Evolutionary conservation across 2,329 filamentous ascomycete genomes (phyloP).

Genomic region (Thyridium curvatum): DNA sequence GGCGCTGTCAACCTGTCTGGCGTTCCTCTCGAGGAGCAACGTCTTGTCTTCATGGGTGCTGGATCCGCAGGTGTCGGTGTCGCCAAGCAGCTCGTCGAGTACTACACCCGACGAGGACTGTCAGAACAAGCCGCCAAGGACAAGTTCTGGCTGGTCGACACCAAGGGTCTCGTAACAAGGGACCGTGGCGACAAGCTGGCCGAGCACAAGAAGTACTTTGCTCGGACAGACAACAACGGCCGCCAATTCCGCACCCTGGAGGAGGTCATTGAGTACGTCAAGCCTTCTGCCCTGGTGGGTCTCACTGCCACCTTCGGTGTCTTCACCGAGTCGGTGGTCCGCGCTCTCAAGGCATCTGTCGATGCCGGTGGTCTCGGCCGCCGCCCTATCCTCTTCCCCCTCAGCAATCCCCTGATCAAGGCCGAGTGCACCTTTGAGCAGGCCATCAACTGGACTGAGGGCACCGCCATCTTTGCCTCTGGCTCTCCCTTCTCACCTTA

Average conservation of each 20-base stretch:
- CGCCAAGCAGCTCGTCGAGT: constrained; percentile 95
- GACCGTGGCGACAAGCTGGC: constrained; percentile 93
- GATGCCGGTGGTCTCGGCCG: constrained; percentile 62
- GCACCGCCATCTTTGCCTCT: constrained; percentile 86
- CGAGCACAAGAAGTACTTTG: constrained; percentile 77
- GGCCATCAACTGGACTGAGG: constrained; percentile 84
- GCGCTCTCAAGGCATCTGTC: constrained; percentile 59
- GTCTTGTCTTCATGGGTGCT: constrained; percentile 91
- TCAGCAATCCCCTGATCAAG: constrained; percentile 94
- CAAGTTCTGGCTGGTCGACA: constrained; percentile 97
- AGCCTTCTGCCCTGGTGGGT: constrained; percentile 90
- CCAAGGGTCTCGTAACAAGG: constrained; percentile 86
- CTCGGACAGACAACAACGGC: constrained; percentile 57
- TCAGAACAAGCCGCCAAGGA: constrained; percentile 79
- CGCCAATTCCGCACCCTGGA: constrained; percentile 73
- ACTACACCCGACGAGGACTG: constrained; percentile 88
- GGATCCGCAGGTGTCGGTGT: constrained; percentile 95
- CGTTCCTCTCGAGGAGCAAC: constrained; percentile 82
- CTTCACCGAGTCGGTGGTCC: constrained; percentile 83
- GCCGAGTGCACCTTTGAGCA: constrained; percentile 97
- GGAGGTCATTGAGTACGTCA: constrained; percentile 89
- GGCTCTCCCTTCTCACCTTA: constrained; percentile 84
- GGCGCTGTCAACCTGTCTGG: constrained; percentile 76
- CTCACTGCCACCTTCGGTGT: constrained; percentile 90
- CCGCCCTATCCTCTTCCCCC: constrained; percentile 86